A percentile compares a stretch with the other conserved stretches of the same genome.
These are phyloP conservation scores for Lentinula edodes DNA, from an alignment of 768 basidiomycete species.

Conservation along the genomic window DNA sequence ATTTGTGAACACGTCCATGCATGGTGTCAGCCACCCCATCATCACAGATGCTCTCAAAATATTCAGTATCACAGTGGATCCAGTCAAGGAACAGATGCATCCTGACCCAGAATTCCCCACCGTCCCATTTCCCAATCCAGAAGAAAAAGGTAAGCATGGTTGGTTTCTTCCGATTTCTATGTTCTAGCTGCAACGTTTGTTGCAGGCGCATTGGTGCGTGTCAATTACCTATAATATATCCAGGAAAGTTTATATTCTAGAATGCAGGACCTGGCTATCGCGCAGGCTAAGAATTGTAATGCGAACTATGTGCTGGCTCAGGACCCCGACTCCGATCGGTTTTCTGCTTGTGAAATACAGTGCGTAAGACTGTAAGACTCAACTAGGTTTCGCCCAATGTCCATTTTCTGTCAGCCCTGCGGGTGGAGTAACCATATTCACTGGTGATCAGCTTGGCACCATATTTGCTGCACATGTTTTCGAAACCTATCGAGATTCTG, in stretches of 20 bases:
- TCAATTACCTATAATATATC: not conserved
- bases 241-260: not conserved
- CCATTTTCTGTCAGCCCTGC: constrained; percentile 24
- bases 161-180: too few species aligned
- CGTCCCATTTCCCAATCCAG: constrained; percentile 83
- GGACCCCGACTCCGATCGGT: constrained; percentile 85
- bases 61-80: constrained; percentile 52
- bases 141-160: constrained; percentile 65
- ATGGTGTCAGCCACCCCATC: constrained; percentile 77
- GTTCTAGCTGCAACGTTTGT: not conserved
- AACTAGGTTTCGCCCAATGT: constrained; percentile 5
- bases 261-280: constrained; percentile 65
- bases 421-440: constrained; percentile 66
- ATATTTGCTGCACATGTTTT: constrained; percentile 40
- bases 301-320: constrained; percentile 75
- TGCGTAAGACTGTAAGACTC: constrained; percentile 22
- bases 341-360: constrained; percentile 71
- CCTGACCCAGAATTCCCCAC: constrained; percentile 88
- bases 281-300: constrained; percentile 46
- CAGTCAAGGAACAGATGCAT: constrained; percentile 46
- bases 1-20: constrained; percentile 88
- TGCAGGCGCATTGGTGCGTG: constrained; percentile 43
- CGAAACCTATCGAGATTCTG: constrained; percentile 34
- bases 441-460: constrained; percentile 78
- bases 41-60: constrained; percentile 48